phyloP scores from a whole-genome alignment of 164 flowering plant species.

The Kalanchoe fedtschenkoi region DNA sequence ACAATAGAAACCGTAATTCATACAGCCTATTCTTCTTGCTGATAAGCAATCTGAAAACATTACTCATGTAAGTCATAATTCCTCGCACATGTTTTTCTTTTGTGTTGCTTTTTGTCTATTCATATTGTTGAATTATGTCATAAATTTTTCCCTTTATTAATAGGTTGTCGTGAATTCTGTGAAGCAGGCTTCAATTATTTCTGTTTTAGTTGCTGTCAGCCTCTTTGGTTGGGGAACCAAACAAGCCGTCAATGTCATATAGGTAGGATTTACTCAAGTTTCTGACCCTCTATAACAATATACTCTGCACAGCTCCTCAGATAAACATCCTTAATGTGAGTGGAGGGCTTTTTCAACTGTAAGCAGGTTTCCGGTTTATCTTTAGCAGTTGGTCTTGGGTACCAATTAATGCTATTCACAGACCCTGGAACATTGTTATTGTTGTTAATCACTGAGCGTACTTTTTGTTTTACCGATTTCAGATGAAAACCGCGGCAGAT shows the following conservation, averaged over 20 bases:
- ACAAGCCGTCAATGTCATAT: conserved; percentile 57
- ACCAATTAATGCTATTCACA: not conserved
- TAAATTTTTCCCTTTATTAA: not conserved
- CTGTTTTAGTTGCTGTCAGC: conserved; percentile 18
- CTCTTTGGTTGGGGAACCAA: conserved; percentile 60
- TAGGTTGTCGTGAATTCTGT: conserved; percentile 31
- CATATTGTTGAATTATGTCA: not conserved
- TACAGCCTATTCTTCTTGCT: conserved; percentile 2
- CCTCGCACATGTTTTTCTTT: not conserved
- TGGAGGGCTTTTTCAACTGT: too few species aligned
- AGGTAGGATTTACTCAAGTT: conserved; percentile 22
- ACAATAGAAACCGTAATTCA: not conserved
- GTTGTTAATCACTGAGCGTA: not conserved
- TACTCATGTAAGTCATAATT: conserved; percentile 6
- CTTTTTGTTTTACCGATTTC: conserved; percentile 6
- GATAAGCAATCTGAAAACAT: conserved; percentile 10
- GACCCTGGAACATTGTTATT: not conserved
- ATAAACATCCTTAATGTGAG: not conserved
- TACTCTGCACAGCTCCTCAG: too few species aligned
- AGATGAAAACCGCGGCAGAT: conserved; percentile 91
- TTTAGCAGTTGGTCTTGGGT: not conserved
- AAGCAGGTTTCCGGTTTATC: too few species aligned
- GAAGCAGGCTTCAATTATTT: conserved; percentile 18
- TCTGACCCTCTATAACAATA: too few species aligned
- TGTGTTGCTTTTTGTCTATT: not conserved